Conservation (phyloP, 768 basidiomycete species). For the Roridomyces roridus region DNA sequence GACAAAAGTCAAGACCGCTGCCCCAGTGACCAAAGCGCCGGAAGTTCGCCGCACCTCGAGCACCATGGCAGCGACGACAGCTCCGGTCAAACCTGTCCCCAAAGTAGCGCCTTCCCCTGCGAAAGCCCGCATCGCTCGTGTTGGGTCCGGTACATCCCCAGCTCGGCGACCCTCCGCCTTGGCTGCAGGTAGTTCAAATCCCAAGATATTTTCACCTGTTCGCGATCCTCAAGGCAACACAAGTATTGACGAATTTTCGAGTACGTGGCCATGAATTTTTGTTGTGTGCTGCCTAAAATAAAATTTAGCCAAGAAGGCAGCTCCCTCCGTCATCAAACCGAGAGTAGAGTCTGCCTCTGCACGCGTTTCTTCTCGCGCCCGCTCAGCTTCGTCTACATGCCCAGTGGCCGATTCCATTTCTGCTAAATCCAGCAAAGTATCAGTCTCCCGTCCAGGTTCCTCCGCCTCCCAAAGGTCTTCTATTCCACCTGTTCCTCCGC, state of each 20-base stretch:
- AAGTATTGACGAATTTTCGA: slow-evolving; percentile 33
- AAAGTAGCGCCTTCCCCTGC: slow-evolving; percentile 12
- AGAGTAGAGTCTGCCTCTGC: slow-evolving; percentile 27
- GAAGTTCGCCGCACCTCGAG: slow-evolving; percentile 7
- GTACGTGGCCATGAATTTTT: slow-evolving; percentile 25
- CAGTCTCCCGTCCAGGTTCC: slow-evolving; percentile 32
- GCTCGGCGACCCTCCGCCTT: slow-evolving; percentile 13
- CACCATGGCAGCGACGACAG: neutral
- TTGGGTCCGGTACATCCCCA: slow-evolving; percentile 17
- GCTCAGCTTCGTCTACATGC: slow-evolving; percentile 3
- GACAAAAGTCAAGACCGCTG: slow-evolving; percentile 30
- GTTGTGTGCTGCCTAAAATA: neutral
- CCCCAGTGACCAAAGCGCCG: slow-evolving; percentile 19
- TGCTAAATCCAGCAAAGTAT: slow-evolving; percentile 11
- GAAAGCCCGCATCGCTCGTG: slow-evolving; percentile 8
- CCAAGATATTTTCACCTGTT: slow-evolving; percentile 41
- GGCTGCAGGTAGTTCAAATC: slow-evolving; percentile 17
- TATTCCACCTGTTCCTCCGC: slow-evolving; percentile 28
- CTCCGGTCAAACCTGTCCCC: neutral
- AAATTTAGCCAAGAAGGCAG: neutral
- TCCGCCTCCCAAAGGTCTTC: slow-evolving; percentile 34
- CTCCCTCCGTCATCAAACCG: slow-evolving; percentile 27
- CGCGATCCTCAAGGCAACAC: slow-evolving; percentile 47
- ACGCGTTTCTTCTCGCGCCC: slow-evolving; percentile 19
- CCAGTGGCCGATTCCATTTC: slow-evolving; percentile 8